Evolutionary conservation across 257 asterid genomes (phyloP).

Genomic region (Nicotiana paniculata): DNA sequence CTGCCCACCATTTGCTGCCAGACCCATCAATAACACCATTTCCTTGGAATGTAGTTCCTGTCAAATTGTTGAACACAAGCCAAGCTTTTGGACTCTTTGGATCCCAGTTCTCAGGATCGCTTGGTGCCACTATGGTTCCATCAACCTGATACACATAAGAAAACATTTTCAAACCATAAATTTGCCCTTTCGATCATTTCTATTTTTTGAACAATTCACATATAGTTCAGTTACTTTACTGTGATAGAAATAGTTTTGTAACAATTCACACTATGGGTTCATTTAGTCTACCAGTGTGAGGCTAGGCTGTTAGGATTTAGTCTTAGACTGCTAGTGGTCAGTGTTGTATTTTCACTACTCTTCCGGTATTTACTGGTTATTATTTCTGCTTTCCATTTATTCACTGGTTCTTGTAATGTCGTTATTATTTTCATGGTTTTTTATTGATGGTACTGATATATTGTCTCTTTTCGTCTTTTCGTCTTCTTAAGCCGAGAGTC

Average conservation of each 20-base stretch:
- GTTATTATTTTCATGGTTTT: too few species aligned
- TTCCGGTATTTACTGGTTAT: too few species aligned
- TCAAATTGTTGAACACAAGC: slow-evolving; percentile 69
- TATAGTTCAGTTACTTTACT: neutral
- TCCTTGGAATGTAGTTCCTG: slow-evolving; percentile 65
- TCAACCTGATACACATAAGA: slow-evolving; percentile 45
- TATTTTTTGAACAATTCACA: neutral
- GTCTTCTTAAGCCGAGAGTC: too few species aligned
- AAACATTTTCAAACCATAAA: neutral
- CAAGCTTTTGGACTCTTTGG: slow-evolving; percentile 54
- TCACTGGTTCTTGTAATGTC: too few species aligned
- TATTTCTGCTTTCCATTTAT: too few species aligned
- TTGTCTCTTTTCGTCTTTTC: too few species aligned
- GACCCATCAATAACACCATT: slow-evolving; percentile 91
- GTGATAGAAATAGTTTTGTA: neutral
- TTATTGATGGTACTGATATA: too few species aligned
- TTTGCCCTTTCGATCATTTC: neutral
- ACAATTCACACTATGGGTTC: too few species aligned
- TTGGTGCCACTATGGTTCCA: slow-evolving; percentile 84
- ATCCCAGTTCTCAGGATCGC: slow-evolving; percentile 81
- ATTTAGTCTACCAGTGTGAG: too few species aligned
- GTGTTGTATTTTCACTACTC: too few species aligned
- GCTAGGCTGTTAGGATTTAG: too few species aligned
- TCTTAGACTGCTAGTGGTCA: too few species aligned
- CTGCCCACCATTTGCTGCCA: slow-evolving; percentile 97